A percentile compares a stretch with the other conserved stretches of the same genome.
Evolutionary conservation across 768 basidiomycete species (phyloP).

Genomic region (Termitomyces sp.): DNA sequence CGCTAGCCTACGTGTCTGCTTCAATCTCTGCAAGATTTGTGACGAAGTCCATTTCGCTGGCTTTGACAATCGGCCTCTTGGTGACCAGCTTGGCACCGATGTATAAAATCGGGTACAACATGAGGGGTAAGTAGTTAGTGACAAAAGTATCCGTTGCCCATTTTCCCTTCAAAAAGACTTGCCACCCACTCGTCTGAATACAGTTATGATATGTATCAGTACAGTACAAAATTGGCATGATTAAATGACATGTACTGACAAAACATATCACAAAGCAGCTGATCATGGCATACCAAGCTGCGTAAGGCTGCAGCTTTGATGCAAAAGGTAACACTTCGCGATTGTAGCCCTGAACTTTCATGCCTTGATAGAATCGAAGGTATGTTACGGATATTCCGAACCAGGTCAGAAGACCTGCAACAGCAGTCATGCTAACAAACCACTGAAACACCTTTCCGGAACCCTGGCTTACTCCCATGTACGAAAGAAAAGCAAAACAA

Average conservation of each 20-base stretch:
- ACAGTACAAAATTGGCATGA: neutral
- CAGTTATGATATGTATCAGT: neutral
- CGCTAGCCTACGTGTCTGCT: conserved; percentile 49
- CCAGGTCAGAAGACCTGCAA: conserved; percentile 74
- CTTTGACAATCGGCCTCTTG: conserved; percentile 41
- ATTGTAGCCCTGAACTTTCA: conserved; percentile 77
- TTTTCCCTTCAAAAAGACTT: conserved; percentile 35
- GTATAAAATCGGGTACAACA: conserved; percentile 75
- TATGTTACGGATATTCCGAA: conserved; percentile 75
- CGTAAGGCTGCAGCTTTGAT: conserved; percentile 66
- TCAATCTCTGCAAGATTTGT: conserved; percentile 67
- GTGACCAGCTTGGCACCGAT: conserved; percentile 53
- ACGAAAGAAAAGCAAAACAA: conserved; percentile 70
- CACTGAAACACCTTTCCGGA: conserved; percentile 76
- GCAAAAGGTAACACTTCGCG: conserved; percentile 68
- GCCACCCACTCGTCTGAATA: conserved; percentile 41
- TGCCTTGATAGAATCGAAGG: conserved; percentile 80
- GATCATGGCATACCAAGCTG: conserved; percentile 56
- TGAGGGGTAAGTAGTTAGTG: conserved; percentile 75
- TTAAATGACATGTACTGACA: conserved; percentile 39
- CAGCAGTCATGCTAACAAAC: conserved; percentile 76
- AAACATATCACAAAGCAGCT: conserved; percentile 52
- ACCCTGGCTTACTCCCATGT: conserved; percentile 69
- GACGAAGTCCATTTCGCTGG: conserved; percentile 86
- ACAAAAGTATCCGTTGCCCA: conserved; percentile 64